Evolutionary conservation across 176 grass and related monocot genomes (phyloP).

Genomic region (Aegilops bicornis): DNA sequence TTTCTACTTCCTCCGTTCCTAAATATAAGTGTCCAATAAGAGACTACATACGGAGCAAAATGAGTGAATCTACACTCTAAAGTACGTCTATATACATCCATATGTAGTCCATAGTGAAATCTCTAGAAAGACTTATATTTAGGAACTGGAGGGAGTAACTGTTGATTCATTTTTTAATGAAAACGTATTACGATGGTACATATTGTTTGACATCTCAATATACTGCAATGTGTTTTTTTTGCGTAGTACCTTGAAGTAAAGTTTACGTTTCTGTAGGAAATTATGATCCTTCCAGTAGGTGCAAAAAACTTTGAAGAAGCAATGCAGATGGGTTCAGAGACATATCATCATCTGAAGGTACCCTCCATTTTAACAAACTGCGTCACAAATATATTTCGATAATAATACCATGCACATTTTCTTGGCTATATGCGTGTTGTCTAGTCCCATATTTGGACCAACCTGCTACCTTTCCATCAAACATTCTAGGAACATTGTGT

Average conservation of each 20-base stretch:
- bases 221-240: background rate
- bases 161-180: too few species aligned
- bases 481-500: background rate
- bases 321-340: slow-evolving; percentile 92
- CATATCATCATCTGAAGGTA: slow-evolving; percentile 98
- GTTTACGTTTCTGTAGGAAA: slow-evolving; percentile 65
- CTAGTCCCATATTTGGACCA: slow-evolving; percentile 6
- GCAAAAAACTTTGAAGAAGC: slow-evolving; percentile 91
- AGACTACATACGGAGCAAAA: too few species aligned
- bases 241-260: slow-evolving; percentile 10
- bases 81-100: too few species aligned
- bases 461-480: slow-evolving; percentile 3
- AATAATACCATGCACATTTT: background rate
- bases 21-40: too few species aligned
- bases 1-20: background rate
- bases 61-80: too few species aligned
- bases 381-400: background rate
- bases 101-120: too few species aligned
- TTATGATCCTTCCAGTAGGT: slow-evolving; percentile 91
- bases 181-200: too few species aligned
- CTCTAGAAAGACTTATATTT: too few species aligned
- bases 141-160: too few species aligned
- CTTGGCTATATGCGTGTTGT: background rate
- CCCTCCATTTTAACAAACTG: slow-evolving; percentile 11
- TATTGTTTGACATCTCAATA: background rate